phyloP scores from a whole-genome alignment of 495 filamentous ascomycete genomes.

The Staphylotrichum longicolle region DNA sequence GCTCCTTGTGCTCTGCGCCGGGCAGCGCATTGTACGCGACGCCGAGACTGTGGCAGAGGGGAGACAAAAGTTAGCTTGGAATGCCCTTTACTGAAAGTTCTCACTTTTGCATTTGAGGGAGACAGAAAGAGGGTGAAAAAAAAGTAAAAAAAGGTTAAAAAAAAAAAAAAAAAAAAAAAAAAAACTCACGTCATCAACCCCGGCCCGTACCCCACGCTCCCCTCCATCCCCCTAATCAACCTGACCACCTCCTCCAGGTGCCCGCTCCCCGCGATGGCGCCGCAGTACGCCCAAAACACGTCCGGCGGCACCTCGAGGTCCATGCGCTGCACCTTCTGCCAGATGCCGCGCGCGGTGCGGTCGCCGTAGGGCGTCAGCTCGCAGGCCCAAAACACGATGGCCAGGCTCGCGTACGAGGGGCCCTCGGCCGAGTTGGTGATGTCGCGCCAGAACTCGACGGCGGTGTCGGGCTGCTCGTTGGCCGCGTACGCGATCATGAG shows the following conservation, averaged over 20 bases:
- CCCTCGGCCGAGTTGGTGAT: slow-evolving; percentile 76
- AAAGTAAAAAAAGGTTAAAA: neutral
- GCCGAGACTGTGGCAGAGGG: slow-evolving; percentile 53
- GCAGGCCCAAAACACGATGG: slow-evolving; percentile 74
- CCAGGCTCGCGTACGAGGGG: slow-evolving; percentile 72
- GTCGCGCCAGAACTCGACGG: slow-evolving; percentile 76
- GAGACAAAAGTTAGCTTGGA: neutral
- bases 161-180: neutral
- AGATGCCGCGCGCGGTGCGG: slow-evolving; percentile 67
- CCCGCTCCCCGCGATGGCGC: slow-evolving; percentile 67
- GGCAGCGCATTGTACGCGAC: slow-evolving; percentile 70
- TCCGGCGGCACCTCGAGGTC: slow-evolving; percentile 70
- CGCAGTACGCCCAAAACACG: slow-evolving; percentile 71
- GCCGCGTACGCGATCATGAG: slow-evolving; percentile 82
- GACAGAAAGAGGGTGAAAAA: neutral
- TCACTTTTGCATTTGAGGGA: neutral
- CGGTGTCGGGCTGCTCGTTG: slow-evolving; percentile 60
- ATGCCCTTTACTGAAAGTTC: too few relatives aligned
- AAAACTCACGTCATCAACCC: slow-evolving; percentile 67
- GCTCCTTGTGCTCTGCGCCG: slow-evolving; percentile 56
- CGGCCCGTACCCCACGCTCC: slow-evolving; percentile 60
- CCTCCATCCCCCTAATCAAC: slow-evolving; percentile 63
- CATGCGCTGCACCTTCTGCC: slow-evolving; percentile 68
- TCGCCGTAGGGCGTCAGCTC: slow-evolving; percentile 62
- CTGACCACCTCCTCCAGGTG: slow-evolving; percentile 62